Base-by-base conservation (phyloP, 1,139 yeast genomes). In the Pneumocystis jirovecii region DNA sequence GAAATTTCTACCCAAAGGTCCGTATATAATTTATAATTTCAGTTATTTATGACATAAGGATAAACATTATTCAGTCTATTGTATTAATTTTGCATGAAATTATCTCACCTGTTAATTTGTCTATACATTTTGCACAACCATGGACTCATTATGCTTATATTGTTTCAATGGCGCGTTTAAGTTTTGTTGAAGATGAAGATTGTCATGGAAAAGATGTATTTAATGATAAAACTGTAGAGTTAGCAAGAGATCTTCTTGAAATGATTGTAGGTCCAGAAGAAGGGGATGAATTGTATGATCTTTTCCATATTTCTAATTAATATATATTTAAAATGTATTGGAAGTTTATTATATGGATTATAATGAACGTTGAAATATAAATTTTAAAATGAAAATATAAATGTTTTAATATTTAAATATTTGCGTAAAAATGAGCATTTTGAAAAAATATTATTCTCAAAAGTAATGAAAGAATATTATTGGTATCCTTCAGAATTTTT, bases 201-300 rank as follows among this genome's bases (percentile, higher is more conserved):
- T 15, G 12, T 31, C 7, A 42, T 15, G 45, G 44, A 31, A 60
- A 39, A 25, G 40, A 60, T 60, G 31, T 60, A 21, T 60, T 60
- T 56, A 65, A 66, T 59, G 57, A 50, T 25, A 50, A 19, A 50
- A 50, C 57, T 50, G 17, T 50, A 25, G 57, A 50, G 25, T 45
- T 66, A 61, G 67, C 67, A 19, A 64, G 63, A 63, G 67, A 66
- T n/a, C 42, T 66, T 62, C 57, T 66, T 62, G 67, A 66, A 62
- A 39, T 64, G 60, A 60, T 64, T 21, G 64, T 66, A 50, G 65
- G 67, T 60, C 64, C 67, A n/a, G 67, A 66, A 37, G 67, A 66
- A 45, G 67, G 67, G n/a, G 65, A 66, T 61, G 65, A 62, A 21
- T 64, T 66, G 17, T 65, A 62, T 57, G 67, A 39, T 35, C 25